phyloP scores from a whole-genome alignment of 176 grass and related monocot genomes.

The Aechmea fasciata region DNA sequence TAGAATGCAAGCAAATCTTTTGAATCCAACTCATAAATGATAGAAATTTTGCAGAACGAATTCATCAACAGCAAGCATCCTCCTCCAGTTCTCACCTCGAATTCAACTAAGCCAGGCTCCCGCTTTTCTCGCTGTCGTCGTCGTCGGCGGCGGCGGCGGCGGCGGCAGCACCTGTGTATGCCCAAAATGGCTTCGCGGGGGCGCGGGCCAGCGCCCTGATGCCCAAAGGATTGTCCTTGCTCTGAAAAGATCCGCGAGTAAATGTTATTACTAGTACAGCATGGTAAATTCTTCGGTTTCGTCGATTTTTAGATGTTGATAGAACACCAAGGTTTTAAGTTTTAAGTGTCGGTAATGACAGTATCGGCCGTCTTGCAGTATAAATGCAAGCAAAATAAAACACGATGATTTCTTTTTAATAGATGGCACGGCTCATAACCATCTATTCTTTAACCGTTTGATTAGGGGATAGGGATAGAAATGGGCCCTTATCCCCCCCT shows the following conservation, averaged over 20 bases:
- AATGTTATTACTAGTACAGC: not conserved
- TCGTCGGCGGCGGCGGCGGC: too few species aligned
- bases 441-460: too few species aligned
- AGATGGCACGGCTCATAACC: too few species aligned
- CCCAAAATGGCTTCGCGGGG: slow-evolving; percentile 30
- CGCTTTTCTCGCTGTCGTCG: not conserved
- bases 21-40: not conserved
- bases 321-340: not conserved
- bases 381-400: too few species aligned
- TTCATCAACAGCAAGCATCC: not conserved
- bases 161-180: slow-evolving; percentile 8
- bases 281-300: not conserved
- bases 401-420: too few species aligned
- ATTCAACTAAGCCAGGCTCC: not conserved
- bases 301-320: not conserved
- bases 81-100: not conserved
- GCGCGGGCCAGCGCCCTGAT: slow-evolving; percentile 56
- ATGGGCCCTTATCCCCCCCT: too few species aligned
- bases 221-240: slow-evolving; percentile 61
- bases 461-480: too few species aligned
- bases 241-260: slow-evolving; percentile 28
- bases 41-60: not conserved
- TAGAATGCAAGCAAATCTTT: too few species aligned
- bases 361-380: too few species aligned
- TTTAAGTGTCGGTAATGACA: too few species aligned